Evolutionary conservation across 2,329 filamentous ascomycete species (phyloP), one percentile per base, ranked within the genome.

Genomic region (Cladophialophora yegresii): DNA sequence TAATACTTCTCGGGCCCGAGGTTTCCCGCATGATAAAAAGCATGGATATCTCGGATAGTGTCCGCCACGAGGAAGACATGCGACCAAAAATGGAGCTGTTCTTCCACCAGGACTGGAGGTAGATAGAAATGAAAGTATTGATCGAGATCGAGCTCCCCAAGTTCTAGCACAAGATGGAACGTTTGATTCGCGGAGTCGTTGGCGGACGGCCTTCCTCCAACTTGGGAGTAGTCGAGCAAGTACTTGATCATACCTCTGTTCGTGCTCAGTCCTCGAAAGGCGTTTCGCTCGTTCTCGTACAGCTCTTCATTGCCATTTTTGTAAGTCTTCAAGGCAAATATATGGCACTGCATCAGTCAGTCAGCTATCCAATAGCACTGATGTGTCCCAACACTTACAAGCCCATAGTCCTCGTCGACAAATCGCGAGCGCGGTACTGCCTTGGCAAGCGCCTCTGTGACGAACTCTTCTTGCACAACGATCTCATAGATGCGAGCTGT

Each of bases 251-350:
- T 76, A 1, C 70, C 63, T 5, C 67, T 45, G 8, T 72, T 33
- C 8, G 65, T 49, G 16, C 61, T 43, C 8, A 78, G 61, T 0
- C 58, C 70, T 0, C 54, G 54, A 43, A 76, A 78, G 2, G 75
- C 75, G 0, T 70, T 43, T 28, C 64, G 73, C 63, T 78, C 77
- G 4, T 61, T 28, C 1, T 73, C 65, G 61, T 70, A 78, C 2
- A 71, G 30, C 1, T 54, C 23, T 43, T 66, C 51, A 4, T 69
- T 68, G 6, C 66, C 57, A 4, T 67, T 54, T 0, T 23, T 26
- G 47, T 71, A 77, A 0, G 71, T 66, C 54, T 77, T 77, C 3
- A 77, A 22, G 0, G 71, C 74, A 50, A 77, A 71, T 45, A 72
- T 58, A 30, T 75, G 76, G n/a, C 54, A 47, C 54, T 58, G 54